A percentile compares a stretch with the other conserved stretches of the same genome.
Evolutionary conservation across 305 asterid species (phyloP).

Genomic region (Fraxinus dipetala): DNA sequence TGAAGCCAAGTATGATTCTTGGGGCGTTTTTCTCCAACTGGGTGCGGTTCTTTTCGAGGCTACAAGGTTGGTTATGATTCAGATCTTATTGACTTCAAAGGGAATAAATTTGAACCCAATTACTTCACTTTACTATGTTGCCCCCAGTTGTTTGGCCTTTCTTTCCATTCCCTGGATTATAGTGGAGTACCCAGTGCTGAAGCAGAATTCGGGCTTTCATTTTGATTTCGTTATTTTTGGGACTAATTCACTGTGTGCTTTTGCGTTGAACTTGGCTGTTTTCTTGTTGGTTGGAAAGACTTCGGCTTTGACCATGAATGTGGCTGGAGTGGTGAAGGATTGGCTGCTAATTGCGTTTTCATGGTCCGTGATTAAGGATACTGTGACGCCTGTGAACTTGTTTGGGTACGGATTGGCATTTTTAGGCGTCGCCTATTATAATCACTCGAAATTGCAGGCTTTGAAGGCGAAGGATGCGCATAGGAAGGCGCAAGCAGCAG

Average conservation of each 20-base stretch:
- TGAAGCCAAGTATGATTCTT: conserved; percentile 61
- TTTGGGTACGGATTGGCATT: conserved; percentile 71
- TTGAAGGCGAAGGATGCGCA: conserved; percentile 61
- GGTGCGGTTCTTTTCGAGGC: conserved; percentile 68
- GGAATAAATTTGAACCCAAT: conserved; percentile 65
- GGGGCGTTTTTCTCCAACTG: conserved; percentile 62
- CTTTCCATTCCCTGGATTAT: conserved; percentile 59
- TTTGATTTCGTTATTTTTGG: conserved; percentile 57
- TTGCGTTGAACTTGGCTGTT: conserved; percentile 66
- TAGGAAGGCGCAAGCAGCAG: conserved; percentile 39
- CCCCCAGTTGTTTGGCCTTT: conserved; percentile 60
- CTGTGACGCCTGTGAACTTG: conserved; percentile 57
- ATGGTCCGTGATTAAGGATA: conserved; percentile 80
- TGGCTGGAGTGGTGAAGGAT: conserved; percentile 71
- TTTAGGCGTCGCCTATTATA: conserved; percentile 61
- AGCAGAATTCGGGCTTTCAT: conserved; percentile 29
- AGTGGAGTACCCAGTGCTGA: conserved; percentile 52
- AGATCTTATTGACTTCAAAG: conserved; percentile 56
- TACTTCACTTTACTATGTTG: conserved; percentile 66
- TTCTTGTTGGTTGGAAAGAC: conserved; percentile 68
- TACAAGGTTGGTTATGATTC: conserved; percentile 64
- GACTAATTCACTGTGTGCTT: conserved; percentile 62
- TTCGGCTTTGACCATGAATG: conserved; percentile 77
- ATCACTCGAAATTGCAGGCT: conserved; percentile 61
- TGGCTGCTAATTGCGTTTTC: conserved; percentile 72